A percentile compares a stretch with the other conserved stretches of the same genome.
Conservation (phyloP, 768 basidiomycete species). For the Chlorophyllum brunneum region DNA sequence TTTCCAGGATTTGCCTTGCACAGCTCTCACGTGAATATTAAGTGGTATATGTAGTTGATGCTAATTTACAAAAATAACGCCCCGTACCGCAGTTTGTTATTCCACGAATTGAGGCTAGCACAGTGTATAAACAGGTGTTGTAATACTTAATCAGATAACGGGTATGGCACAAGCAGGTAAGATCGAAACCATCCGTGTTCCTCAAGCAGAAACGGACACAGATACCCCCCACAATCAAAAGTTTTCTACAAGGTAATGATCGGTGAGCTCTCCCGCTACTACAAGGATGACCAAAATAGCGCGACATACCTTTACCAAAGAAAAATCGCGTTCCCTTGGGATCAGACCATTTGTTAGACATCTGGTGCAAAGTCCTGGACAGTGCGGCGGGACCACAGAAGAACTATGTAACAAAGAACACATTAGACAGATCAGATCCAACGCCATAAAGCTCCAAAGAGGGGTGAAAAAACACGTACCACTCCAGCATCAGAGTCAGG, state of each 20-base stretch:
- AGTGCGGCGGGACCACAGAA: slow-evolving; percentile 83
- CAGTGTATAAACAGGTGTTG: too few species aligned
- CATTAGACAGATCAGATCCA: background rate
- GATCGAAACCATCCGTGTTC: background rate
- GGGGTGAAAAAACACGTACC: slow-evolving; percentile 40
- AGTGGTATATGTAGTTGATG: too few species aligned
- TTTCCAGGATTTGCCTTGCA: too few species aligned
- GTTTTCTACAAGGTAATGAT: slow-evolving; percentile 25
- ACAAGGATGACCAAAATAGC: too few species aligned
- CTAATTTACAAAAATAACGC: too few species aligned
- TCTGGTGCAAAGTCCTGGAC: slow-evolving; percentile 67
- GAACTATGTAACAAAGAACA: slow-evolving; percentile 40
- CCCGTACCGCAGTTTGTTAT: too few species aligned
- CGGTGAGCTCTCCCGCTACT: background rate
- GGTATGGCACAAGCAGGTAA: background rate
- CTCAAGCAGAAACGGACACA: background rate
- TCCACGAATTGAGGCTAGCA: slow-evolving; percentile 6
- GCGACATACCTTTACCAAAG: slow-evolving; percentile 76
- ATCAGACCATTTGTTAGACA: slow-evolving; percentile 83
- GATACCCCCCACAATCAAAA: slow-evolving; percentile 21
- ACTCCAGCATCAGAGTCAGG: slow-evolving; percentile 89
- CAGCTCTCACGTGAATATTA: too few species aligned
- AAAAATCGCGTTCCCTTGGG: slow-evolving; percentile 81
- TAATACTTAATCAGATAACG: too few species aligned
- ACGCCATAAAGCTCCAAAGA: background rate